Conservation (phyloP, 805 yeast genomes). For the Spathaspora hagerdaliae region DNA sequence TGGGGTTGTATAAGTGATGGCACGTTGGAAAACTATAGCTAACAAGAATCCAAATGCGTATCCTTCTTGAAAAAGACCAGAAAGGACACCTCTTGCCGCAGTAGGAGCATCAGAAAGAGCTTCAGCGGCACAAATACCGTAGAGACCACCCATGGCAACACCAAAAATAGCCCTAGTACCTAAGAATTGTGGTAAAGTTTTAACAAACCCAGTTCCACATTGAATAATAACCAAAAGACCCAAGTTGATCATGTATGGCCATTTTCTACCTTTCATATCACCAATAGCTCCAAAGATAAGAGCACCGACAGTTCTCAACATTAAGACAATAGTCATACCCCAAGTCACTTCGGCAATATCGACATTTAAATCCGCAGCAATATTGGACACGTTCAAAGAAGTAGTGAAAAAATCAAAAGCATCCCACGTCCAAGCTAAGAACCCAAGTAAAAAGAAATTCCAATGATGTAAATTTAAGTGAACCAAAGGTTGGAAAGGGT, state of each 20-base stretch:
- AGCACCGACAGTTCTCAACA: conserved; percentile 71
- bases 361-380: conserved; percentile 46
- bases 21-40: conserved; percentile 62
- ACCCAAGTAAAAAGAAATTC: conserved; percentile 57
- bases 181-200: conserved; percentile 53
- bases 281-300: conserved; percentile 57
- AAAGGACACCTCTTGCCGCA: conserved; percentile 54
- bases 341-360: conserved; percentile 53
- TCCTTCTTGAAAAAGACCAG: conserved; percentile 56
- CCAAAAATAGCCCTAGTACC: conserved; percentile 65
- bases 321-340: conserved; percentile 68
- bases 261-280: conserved; percentile 61
- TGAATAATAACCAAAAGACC: conserved; percentile 48
- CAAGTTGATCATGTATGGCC: conserved; percentile 55
- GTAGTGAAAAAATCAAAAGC: conserved; percentile 68
- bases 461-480: conserved; percentile 40
- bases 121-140: conserved; percentile 60
- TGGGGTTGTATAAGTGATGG: conserved; percentile 35
- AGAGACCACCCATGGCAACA: conserved; percentile 67
- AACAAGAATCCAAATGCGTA: conserved; percentile 65
- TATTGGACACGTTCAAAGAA: conserved; percentile 47
- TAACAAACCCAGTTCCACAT: conserved; percentile 61
- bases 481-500: conserved; percentile 41
- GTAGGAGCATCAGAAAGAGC: conserved; percentile 63
- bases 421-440: conserved; percentile 66